A percentile compares a stretch with the other conserved stretches of the same genome.
These are phyloP conservation scores for Russula dissimulans DNA, from an alignment of 768 basidiomycete genomes.

Conservation along the genomic window DNA sequence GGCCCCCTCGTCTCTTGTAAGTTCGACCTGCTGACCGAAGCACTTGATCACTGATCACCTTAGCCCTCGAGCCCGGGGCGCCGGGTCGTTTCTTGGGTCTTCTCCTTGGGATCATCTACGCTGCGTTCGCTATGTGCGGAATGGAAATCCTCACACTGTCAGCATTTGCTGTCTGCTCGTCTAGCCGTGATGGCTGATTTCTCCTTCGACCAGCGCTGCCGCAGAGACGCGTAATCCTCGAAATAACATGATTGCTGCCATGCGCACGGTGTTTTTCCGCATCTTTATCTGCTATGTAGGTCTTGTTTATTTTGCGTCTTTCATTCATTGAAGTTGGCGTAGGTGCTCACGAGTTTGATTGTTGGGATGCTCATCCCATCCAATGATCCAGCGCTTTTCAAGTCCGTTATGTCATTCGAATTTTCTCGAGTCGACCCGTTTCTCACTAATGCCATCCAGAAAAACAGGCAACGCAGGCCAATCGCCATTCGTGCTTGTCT, in stretches of 20 bases:
- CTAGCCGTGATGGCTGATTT: background rate
- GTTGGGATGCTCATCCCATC: constrained; percentile 19
- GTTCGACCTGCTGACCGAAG: background rate
- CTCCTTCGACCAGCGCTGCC: constrained; percentile 11
- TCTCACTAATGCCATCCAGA: background rate
- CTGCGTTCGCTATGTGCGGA: constrained; percentile 19
- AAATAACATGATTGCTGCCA: constrained; percentile 11
- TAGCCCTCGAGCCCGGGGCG: constrained; percentile 18
- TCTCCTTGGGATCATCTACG: constrained; percentile 13
- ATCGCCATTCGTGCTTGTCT: constrained; percentile 19
- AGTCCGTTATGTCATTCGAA: background rate
- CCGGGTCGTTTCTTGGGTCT: constrained; percentile 17
- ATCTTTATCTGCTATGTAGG: constrained; percentile 18
- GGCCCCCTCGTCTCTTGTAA: constrained; percentile 17
- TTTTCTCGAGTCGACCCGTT: background rate
- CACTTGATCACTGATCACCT: background rate
- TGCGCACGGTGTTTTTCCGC: constrained; percentile 18
- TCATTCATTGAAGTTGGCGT: background rate
- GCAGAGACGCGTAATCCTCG: constrained; percentile 20
- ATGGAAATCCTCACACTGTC: constrained; percentile 19
- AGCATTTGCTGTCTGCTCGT: background rate
- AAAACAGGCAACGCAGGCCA: constrained; percentile 16
- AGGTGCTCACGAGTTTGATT: constrained; percentile 17
- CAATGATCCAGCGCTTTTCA: constrained; percentile 18
- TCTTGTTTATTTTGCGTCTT: background rate